A percentile compares a stretch with the other conserved stretches of the same genome.
phyloP scores from a whole-genome alignment of 2,329 filamentous ascomycete species.

The Oidium heveae region DNA sequence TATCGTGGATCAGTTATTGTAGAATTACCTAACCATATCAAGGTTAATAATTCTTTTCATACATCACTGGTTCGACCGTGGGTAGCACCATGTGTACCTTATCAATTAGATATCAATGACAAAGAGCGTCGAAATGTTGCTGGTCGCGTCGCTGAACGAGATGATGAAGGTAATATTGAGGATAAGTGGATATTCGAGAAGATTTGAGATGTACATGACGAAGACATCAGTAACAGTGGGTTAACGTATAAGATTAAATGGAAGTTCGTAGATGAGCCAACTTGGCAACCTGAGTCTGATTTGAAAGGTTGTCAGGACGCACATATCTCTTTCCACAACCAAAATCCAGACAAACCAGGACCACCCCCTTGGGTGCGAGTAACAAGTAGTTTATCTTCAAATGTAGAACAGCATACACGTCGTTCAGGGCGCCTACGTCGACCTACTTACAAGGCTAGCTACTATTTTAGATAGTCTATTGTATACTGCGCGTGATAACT shows the following conservation, averaged over 20 bases:
- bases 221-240: constrained; percentile 19
- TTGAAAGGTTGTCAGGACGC: not conserved
- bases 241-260: not conserved
- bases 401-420: not conserved
- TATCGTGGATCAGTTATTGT: not conserved
- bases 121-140: not conserved
- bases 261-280: not conserved
- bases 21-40: not conserved
- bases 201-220: constrained; percentile 29
- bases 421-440: too few relatives aligned
- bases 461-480: too few relatives aligned
- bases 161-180: constrained; percentile 1
- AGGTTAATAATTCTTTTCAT: not conserved
- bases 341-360: not conserved
- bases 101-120: not conserved
- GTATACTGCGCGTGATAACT: too few relatives aligned
- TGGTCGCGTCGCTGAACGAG: not conserved
- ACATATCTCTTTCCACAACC: not conserved
- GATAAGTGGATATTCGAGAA: not conserved
- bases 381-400: not conserved
- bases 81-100: not conserved
- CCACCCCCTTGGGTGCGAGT: not conserved
- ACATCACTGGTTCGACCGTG: not conserved
- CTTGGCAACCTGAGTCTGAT: not conserved
- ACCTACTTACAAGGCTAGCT: too few relatives aligned